Evolutionary conservation across 2,329 filamentous ascomycete genomes (phyloP).

Genomic region (Chaetomium sp.): DNA sequence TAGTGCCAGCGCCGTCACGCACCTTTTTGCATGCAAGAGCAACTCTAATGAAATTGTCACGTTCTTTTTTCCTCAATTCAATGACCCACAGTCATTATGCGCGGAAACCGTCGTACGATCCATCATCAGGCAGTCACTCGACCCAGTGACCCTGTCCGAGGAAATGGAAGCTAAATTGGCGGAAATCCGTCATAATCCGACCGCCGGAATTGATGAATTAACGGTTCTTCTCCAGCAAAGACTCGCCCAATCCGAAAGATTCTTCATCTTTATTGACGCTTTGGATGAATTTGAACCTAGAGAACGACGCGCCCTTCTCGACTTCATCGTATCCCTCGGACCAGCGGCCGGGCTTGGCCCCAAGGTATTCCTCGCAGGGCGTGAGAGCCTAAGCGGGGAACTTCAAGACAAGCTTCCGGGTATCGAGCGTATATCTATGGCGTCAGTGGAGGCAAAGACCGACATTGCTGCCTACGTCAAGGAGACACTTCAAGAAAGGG

Average conservation of each 20-base stretch:
- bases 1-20: neutral
- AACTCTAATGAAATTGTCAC: neutral
- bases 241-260: neutral
- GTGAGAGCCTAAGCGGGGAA: neutral
- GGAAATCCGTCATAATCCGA: neutral
- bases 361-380: slow-evolving; percentile 2
- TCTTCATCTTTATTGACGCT: neutral
- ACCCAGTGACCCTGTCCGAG: neutral
- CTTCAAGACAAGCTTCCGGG: neutral
- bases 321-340: neutral
- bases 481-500: neutral
- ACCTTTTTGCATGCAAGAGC: neutral
- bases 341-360: neutral
- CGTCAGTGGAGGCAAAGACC: neutral
- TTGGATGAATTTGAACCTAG: slow-evolving; percentile 1
- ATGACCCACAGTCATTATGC: neutral
- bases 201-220: neutral
- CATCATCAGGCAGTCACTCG: neutral
- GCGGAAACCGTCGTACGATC: slow-evolving; percentile 1
- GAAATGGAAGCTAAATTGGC: neutral
- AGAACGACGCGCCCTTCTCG: neutral
- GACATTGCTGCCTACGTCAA: neutral
- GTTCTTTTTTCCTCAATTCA: slow-evolving; percentile 1
- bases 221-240: neutral
- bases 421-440: neutral